A percentile compares a stretch with the other conserved stretches of the same genome.
phyloP scores from a whole-genome alignment of 768 basidiomycete genomes.

The Lentinula lateritia region DNA sequence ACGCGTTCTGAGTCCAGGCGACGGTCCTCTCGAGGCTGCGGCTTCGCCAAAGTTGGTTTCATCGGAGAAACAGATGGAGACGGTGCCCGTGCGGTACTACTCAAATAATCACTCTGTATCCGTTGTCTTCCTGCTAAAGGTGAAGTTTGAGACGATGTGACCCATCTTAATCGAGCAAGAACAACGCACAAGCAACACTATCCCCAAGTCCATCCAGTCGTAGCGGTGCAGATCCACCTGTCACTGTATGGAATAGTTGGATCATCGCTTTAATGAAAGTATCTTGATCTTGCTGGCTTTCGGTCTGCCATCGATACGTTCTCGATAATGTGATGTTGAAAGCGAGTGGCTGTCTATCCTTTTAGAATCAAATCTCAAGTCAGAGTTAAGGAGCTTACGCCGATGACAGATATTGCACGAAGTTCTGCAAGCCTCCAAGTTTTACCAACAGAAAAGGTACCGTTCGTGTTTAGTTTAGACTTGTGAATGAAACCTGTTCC shows the following conservation, averaged over 20 bases:
- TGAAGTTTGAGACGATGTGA: neutral
- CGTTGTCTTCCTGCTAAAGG: constrained; percentile 12
- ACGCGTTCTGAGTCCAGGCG: constrained; percentile 15
- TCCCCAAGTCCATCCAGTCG: constrained; percentile 55
- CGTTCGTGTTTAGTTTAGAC: constrained; percentile 92
- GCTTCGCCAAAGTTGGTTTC: constrained; percentile 5
- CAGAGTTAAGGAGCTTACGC: constrained; percentile 41
- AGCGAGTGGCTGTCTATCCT: constrained; percentile 40
- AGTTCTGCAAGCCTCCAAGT: constrained; percentile 89
- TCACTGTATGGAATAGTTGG: constrained; percentile 49
- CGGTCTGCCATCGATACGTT: constrained; percentile 88
- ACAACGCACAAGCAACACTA: constrained; percentile 24
- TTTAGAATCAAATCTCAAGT: constrained; percentile 9
- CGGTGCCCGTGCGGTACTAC: constrained; percentile 9
- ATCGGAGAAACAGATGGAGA: constrained; percentile 12
- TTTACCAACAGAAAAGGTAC: constrained; percentile 94
- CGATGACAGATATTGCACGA: constrained; percentile 67
- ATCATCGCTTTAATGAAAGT: constrained; percentile 66
- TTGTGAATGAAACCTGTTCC: constrained; percentile 84
- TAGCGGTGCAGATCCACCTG: constrained; percentile 38
- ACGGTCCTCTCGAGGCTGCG: constrained; percentile 19
- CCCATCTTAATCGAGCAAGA: neutral
- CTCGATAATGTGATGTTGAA: constrained; percentile 86
- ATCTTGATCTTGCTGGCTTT: constrained; percentile 64
- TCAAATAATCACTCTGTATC: constrained; percentile 16